These are phyloP conservation scores for Rhododendron griersonianum DNA, from an alignment of 148 eudicot genomes.

Conservation along the genomic window DNA sequence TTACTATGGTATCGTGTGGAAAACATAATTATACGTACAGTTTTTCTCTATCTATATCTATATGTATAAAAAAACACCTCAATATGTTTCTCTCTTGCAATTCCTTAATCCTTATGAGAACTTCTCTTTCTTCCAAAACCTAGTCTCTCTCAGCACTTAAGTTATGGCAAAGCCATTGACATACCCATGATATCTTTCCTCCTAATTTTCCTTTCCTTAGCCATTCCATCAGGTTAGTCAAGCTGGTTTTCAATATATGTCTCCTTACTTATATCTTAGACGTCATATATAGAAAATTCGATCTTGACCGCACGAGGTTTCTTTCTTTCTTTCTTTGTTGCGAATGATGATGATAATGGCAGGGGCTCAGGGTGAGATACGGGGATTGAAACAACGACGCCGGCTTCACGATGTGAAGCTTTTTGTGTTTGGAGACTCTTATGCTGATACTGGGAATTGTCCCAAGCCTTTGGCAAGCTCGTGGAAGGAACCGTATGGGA, in stretches of 20 bases:
- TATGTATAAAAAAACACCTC: neutral
- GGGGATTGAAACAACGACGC: neutral
- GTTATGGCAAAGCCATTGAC: neutral
- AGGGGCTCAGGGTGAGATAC: neutral
- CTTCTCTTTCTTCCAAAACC: neutral
- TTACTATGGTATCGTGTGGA: neutral
- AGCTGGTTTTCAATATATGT: neutral
- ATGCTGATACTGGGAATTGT: conserved; percentile 1
- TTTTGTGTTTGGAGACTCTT: conserved; percentile 6
- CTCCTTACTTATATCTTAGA: too few relatives aligned
- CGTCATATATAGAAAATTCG: neutral
- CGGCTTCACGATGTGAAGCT: neutral
- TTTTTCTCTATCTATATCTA: neutral
- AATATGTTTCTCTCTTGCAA: neutral
- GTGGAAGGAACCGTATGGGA: conserved; percentile 42
- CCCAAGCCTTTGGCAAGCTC: conserved; percentile 4
- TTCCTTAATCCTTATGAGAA: neutral
- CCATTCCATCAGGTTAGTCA: neutral
- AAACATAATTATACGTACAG: neutral
- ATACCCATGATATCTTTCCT: neutral
- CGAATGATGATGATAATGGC: neutral
- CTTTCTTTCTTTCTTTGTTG: neutral
- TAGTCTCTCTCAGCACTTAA: neutral
- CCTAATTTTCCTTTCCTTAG: neutral
- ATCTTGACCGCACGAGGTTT: neutral